Evolutionary conservation across 441 rosid genomes (phyloP).

Genomic region (Viola pubescens): DNA sequence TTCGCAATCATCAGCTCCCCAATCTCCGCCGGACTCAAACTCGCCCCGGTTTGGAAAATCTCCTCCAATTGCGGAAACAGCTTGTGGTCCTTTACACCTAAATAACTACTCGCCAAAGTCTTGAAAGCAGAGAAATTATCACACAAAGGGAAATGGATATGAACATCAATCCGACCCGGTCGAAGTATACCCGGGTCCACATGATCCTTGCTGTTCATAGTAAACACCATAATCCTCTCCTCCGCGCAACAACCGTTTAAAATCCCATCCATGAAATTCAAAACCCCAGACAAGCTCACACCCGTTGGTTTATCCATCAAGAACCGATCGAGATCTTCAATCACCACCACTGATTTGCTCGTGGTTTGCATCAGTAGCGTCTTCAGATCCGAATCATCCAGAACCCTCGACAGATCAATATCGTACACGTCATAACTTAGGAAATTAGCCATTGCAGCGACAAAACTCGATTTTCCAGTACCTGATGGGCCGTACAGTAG

Average conservation of each 20-base stretch:
- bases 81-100: slow-evolving; percentile 60
- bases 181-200: slow-evolving; percentile 49
- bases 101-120: slow-evolving; percentile 42
- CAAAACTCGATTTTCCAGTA: slow-evolving; percentile 87
- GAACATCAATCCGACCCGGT: slow-evolving; percentile 75
- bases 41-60: slow-evolving; percentile 50
- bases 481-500: slow-evolving; percentile 84
- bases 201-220: slow-evolving; percentile 47
- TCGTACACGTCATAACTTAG: slow-evolving; percentile 73
- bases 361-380: slow-evolving; percentile 55
- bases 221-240: slow-evolving; percentile 61
- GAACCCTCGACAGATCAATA: slow-evolving; percentile 58
- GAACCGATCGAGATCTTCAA: slow-evolving; percentile 81
- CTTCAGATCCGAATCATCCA: slow-evolving; percentile 63
- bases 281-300: slow-evolving; percentile 39
- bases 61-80: slow-evolving; percentile 65
- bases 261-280: slow-evolving; percentile 72
- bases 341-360: slow-evolving; percentile 50
- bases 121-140: slow-evolving; percentile 46
- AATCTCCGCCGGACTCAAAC: slow-evolving; percentile 66
- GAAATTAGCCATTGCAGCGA: slow-evolving; percentile 86
- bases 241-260: slow-evolving; percentile 48
- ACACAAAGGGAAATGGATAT: slow-evolving; percentile 55
- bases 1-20: slow-evolving; percentile 69
- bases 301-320: slow-evolving; percentile 39